Evolutionary conservation across 495 filamentous ascomycete species (phyloP).

Genomic region (Podospora fimiseda): DNA sequence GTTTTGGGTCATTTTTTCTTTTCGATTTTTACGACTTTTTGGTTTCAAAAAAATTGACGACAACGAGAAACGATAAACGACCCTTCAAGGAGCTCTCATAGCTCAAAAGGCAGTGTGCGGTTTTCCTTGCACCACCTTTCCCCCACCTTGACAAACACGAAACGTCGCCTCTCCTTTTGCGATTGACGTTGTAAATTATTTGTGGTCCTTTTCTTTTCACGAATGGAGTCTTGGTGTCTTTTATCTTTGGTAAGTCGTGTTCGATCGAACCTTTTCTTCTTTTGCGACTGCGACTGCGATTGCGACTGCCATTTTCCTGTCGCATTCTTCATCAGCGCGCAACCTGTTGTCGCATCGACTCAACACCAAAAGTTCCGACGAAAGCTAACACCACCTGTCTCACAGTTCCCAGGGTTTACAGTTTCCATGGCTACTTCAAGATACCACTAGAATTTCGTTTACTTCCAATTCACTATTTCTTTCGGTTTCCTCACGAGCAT

Average conservation of each 20-base stretch:
- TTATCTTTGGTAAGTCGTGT: background rate
- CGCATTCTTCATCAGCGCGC: background rate
- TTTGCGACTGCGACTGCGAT: too few relatives aligned
- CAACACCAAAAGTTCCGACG: too few relatives aligned
- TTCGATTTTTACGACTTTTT: too few relatives aligned
- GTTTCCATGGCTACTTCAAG: conserved; percentile 33
- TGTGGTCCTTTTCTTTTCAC: conserved; percentile 4
- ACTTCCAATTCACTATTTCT: background rate
- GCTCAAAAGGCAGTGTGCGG: background rate
- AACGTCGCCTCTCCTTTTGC: background rate
- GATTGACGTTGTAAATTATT: conserved; percentile 4
- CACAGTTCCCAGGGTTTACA: conserved; percentile 12
- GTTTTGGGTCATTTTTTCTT: conserved; percentile 7
- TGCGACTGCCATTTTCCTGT: too few relatives aligned
- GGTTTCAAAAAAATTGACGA: too few relatives aligned
- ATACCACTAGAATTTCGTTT: conserved; percentile 28
- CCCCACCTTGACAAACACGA: background rate
- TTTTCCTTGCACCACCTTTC: conserved; percentile 8
- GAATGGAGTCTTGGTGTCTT: background rate
- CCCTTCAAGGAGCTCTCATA: too few relatives aligned
- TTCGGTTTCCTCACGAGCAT: background rate
- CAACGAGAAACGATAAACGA: too few relatives aligned
- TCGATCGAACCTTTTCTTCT: too few relatives aligned
- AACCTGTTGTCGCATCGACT: too few relatives aligned
- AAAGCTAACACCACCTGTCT: background rate